Conservation (phyloP, 768 basidiomycete species). For the Hypholoma sublateritium region DNA sequence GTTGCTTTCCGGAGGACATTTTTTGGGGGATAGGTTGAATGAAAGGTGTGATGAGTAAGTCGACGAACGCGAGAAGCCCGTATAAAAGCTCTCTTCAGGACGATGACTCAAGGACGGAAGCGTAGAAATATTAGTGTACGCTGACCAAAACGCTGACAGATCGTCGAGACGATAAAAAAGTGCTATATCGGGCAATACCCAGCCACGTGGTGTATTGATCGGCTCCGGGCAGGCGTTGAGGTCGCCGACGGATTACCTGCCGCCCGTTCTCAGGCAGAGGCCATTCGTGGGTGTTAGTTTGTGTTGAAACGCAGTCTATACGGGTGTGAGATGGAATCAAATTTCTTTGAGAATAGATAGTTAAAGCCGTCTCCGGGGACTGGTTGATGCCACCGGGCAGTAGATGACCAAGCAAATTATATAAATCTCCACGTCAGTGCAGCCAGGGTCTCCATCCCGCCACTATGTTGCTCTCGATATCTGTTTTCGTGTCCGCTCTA, state of each 20-base stretch:
- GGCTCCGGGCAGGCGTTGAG: slow-evolving; percentile 3
- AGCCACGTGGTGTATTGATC: slow-evolving; percentile 16
- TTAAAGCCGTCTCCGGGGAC: neutral
- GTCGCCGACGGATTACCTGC: slow-evolving; percentile 3
- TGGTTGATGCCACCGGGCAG: slow-evolving; percentile 12
- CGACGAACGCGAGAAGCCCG: neutral
- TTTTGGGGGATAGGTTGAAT: neutral
- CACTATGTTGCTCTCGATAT: slow-evolving; percentile 60
- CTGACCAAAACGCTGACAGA: slow-evolving; percentile 21
- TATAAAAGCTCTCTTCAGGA: neutral
- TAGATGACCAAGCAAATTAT: slow-evolving; percentile 33
- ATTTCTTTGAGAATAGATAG: neutral
- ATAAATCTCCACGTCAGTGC: slow-evolving; percentile 33
- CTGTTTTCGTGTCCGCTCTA: slow-evolving; percentile 55
- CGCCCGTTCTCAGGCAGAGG: neutral
- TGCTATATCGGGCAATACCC: slow-evolving; percentile 25
- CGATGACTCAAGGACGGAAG: slow-evolving; percentile 1
- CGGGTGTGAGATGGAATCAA: slow-evolving; percentile 7
- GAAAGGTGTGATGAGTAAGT: neutral
- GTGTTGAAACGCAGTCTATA: neutral
- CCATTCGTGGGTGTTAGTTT: neutral
- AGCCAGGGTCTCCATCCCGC: slow-evolving; percentile 15
- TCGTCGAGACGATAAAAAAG: slow-evolving; percentile 18
- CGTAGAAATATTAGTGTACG: slow-evolving; percentile 3
- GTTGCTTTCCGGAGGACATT: slow-evolving; percentile 36